Evolutionary conservation across 768 basidiomycete species (phyloP), one percentile per base, ranked within the genome.

Genomic region (Pleurotus giganteus): DNA sequence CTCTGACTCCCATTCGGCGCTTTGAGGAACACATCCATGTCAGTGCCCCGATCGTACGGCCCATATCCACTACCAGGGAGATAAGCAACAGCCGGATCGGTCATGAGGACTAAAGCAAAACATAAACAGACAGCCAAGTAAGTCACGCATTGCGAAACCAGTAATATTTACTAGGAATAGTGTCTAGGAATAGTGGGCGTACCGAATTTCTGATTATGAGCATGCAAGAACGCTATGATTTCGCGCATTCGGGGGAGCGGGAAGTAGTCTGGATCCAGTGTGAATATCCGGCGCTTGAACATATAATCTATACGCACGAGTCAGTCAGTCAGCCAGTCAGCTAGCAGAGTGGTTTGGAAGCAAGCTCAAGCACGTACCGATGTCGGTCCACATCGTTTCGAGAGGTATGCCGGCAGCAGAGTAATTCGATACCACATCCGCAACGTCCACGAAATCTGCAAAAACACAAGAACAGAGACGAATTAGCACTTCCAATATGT

Each of bases 311-410:
- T 3, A 8, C 23, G 15, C 7, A 21, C n/a, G 2, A 8, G 7
- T n/a, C n/a, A n/a, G n/a, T n/a, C n/a, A n/a, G n/a, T n/a, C n/a
- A n/a, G n/a, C n/a, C n/a, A n/a, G n/a, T n/a, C n/a, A n/a, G n/a
- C n/a, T n/a, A n/a, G n/a, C n/a, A n/a, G n/a, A n/a, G n/a, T n/a
- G n/a, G n/a, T n/a, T n/a, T n/a, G 13, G 9, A 42, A 28, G 27
- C 7, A 11, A 49, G 13, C 9, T 9, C 9, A 28, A 15, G 32
- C 17, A 54, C 60, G 12, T 60, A 80, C 85, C 84, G 31, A 89
- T 89, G 65, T 88, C 87, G 1, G 85, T 86, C 86, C 86, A 88
- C 86, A 88, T 88, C 0, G 86, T 87, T 66, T 89, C 86, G 3
- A 88, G 75, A 7, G 86, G 87, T 49, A 89, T 88, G 3, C 68